Percentiles rank a stretch among this genome's conserved stretches.
These are phyloP conservation scores for Vaccinium macrocarpon DNA, from an alignment of 148 eudicot species.

Conservation along the genomic window DNA sequence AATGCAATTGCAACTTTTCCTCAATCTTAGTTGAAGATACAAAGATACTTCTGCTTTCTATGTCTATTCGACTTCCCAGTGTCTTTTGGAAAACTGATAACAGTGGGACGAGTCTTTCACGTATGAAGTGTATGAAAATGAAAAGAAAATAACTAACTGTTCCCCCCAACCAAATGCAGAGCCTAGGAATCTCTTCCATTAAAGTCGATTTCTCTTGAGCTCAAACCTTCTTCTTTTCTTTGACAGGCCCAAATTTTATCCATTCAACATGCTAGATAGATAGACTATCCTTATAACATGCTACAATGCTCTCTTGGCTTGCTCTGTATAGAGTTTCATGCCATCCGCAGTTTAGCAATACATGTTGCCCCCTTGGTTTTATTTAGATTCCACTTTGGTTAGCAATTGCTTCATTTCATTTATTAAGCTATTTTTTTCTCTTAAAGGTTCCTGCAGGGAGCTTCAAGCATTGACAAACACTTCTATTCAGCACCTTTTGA, in stretches of 20 bases:
- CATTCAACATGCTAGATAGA: neutral
- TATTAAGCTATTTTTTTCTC: neutral
- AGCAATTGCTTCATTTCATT: neutral
- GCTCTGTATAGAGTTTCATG: neutral
- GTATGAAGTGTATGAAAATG: neutral
- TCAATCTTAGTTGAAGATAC: neutral
- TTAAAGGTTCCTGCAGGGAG: slow-evolving; percentile 84
- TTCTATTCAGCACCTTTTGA: slow-evolving; percentile 73
- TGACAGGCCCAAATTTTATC: neutral
- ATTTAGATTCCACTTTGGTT: slow-evolving; percentile 13
- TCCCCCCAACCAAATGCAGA: neutral
- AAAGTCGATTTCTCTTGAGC: neutral
- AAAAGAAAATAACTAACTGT: neutral
- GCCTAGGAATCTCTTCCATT: neutral
- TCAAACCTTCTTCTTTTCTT: neutral
- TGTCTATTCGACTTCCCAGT: neutral
- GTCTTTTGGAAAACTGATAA: neutral
- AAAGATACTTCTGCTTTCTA: neutral
- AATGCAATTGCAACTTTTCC: neutral
- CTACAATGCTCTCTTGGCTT: neutral
- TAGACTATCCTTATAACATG: neutral
- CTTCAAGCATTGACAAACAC: slow-evolving; percentile 92
- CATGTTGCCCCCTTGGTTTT: neutral
- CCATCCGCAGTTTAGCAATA: neutral
- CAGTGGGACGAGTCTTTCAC: neutral